Percentiles rank a stretch among this genome's conserved stretches.
These are phyloP conservation scores for Psophocarpus tetragonolobus DNA, from an alignment of 306 rosid genomes.

Conservation along the genomic window DNA sequence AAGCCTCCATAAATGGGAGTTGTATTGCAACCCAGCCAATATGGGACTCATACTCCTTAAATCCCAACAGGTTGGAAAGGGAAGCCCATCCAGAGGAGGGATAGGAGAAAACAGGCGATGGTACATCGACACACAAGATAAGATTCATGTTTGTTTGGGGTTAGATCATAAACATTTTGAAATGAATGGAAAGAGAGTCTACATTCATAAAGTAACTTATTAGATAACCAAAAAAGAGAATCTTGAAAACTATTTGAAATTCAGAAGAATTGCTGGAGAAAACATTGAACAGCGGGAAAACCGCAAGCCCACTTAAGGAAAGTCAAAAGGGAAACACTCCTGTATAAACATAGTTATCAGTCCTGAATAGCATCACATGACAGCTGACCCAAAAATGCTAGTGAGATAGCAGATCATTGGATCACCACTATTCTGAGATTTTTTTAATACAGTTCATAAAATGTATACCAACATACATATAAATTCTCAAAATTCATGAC, in stretches of 20 bases:
- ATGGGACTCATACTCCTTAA: conserved; percentile 28
- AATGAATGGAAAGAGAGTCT: neutral
- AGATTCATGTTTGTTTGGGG: neutral
- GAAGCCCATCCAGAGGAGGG: neutral
- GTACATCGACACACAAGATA: neutral
- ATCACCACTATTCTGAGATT: neutral
- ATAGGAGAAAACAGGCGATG: neutral
- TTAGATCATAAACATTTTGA: neutral
- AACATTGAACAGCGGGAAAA: neutral
- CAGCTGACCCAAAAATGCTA: neutral
- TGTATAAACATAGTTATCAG: neutral
- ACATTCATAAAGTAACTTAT: neutral
- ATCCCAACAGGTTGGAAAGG: conserved; percentile 24
- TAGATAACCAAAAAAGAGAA: neutral
- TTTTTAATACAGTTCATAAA: neutral
- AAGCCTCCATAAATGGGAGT: conserved; percentile 3
- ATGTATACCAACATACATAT: neutral
- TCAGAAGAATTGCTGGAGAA: neutral
- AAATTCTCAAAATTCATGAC: neutral
- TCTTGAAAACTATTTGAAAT: neutral
- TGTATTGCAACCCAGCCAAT: conserved; percentile 12
- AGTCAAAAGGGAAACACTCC: neutral
- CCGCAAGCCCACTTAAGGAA: neutral
- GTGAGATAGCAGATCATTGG: neutral
- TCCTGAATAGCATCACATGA: neutral